Evolutionary conservation across 2,329 filamentous ascomycete genomes (phyloP), one percentile per base, ranked within the genome.

Genomic region (Trichoderma endophyticum): DNA sequence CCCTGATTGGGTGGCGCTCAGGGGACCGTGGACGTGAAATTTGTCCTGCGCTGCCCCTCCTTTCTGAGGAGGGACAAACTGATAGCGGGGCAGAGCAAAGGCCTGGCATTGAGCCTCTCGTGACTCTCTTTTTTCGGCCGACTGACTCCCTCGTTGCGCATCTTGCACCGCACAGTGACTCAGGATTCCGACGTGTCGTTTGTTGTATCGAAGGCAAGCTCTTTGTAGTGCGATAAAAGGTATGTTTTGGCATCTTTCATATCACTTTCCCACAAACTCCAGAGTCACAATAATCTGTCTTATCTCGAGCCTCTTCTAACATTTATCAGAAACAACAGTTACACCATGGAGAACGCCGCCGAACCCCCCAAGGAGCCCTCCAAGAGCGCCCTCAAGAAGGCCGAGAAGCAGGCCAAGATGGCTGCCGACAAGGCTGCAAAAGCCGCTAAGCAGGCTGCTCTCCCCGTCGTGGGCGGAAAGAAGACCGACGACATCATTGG

Each of bases 401-500:
- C 88, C 64, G 88, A 90, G 82, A 91, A 91, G 84, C 84, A 87
- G 79, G 87, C 87, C 73, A 87, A 87, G 79, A 83, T 87, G 80
- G 88, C 87, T 32, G 87, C 88, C 65, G 87, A 88, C 57, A 90
- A 90, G 80, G 88, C 88, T 68, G 86, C 86, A 59, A 90, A 90
- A 82, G 87, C 87, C 26, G 87, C 87, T 43, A 90, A 89, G 82
- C 84, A 88, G 78, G 75, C 78, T 68, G 76, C 61, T 18, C 78
- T 89, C 66, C 83, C 87, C 30, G 82, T 89, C 28, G 86, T 87
- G 39, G 86, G 87, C 69, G 86, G 86, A 77, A 90, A 90, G 83
- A 89, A 90, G 83, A 77, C 83, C 11, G 88, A 89, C 79, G 88
- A 90, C 75, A 89, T 97, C 75, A 97, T 96, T 77, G 95, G 95